Percentiles rank a stretch among this genome's conserved stretches.
Evolutionary conservation across 2,329 filamentous ascomycete genomes (phyloP).

Genomic region (Cladosporium sp.): DNA sequence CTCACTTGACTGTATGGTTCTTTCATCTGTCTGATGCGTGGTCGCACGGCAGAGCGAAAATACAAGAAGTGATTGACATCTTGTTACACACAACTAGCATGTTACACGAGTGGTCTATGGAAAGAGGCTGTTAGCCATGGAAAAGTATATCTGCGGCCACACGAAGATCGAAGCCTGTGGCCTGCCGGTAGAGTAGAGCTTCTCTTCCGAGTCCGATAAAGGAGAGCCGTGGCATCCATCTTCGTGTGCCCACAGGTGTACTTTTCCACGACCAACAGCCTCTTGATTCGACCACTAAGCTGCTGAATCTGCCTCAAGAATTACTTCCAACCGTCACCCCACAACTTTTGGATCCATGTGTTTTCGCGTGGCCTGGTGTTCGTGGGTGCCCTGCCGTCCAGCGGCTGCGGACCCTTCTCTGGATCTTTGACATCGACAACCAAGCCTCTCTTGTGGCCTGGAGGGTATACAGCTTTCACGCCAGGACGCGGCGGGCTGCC

Average conservation of each 20-base stretch:
- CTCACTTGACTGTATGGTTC: neutral
- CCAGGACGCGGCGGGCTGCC: constrained; percentile 16
- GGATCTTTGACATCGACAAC: constrained; percentile 29
- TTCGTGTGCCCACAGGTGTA: neutral
- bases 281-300: neutral
- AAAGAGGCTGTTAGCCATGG: neutral
- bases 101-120: neutral
- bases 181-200: neutral
- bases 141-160: neutral
- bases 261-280: neutral
- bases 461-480: constrained; percentile 15
- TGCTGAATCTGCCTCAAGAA: too few species aligned
- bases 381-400: constrained; percentile 18
- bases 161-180: neutral
- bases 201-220: neutral
- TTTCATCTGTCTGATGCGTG: too few species aligned
- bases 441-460: constrained; percentile 30
- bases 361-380: constrained; percentile 21
- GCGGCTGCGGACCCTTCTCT: constrained; percentile 32
- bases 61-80: neutral
- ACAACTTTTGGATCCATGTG: constrained; percentile 26
- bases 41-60: neutral
- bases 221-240: neutral
- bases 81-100: neutral
- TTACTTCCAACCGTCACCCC: constrained; percentile 33